These are phyloP conservation scores for Boletus sp. DNA, from an alignment of 1,284 basidiomycete species.

Conservation along the genomic window DNA sequence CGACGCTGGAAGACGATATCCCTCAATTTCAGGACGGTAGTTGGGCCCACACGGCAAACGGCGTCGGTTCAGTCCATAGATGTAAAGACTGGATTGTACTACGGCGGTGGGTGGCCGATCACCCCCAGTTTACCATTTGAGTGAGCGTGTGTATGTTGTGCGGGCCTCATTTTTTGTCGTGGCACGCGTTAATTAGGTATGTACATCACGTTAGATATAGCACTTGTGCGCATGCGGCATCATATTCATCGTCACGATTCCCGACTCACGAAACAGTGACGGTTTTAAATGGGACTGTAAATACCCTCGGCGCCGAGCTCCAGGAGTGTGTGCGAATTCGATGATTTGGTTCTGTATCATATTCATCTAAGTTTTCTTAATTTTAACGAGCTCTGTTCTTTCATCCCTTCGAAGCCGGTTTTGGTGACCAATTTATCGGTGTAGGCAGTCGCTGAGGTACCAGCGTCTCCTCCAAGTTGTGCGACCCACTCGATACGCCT, in stretches of 20 bases:
- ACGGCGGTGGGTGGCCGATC: slow-evolving; percentile 32
- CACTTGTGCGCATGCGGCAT: background rate
- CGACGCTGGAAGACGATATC: slow-evolving; percentile 39
- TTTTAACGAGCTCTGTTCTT: background rate
- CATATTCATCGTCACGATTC: background rate
- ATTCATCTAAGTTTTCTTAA: background rate
- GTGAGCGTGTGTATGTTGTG: slow-evolving; percentile 3
- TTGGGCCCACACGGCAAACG: slow-evolving; percentile 28
- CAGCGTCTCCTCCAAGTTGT: slow-evolving; percentile 8
- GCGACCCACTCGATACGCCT: slow-evolving; percentile 28
- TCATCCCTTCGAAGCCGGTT: slow-evolving; percentile 22
- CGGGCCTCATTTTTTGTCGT: background rate
- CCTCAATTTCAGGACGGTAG: slow-evolving; percentile 25
- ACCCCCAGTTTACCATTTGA: slow-evolving; percentile 29
- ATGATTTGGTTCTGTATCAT: background rate
- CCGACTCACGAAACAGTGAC: too few relatives aligned
- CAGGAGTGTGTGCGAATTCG: background rate
- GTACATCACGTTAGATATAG: background rate
- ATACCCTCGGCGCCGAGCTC: too few relatives aligned
- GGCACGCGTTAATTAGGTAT: background rate
- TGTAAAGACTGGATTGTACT: slow-evolving; percentile 41
- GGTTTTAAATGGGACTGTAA: too few relatives aligned
- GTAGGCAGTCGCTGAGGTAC: slow-evolving; percentile 17
- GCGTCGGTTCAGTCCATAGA: slow-evolving; percentile 33
- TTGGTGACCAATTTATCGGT: slow-evolving; percentile 14